Conservation (phyloP, 805 yeast species). For the Candida dajiaensis region DNA sequence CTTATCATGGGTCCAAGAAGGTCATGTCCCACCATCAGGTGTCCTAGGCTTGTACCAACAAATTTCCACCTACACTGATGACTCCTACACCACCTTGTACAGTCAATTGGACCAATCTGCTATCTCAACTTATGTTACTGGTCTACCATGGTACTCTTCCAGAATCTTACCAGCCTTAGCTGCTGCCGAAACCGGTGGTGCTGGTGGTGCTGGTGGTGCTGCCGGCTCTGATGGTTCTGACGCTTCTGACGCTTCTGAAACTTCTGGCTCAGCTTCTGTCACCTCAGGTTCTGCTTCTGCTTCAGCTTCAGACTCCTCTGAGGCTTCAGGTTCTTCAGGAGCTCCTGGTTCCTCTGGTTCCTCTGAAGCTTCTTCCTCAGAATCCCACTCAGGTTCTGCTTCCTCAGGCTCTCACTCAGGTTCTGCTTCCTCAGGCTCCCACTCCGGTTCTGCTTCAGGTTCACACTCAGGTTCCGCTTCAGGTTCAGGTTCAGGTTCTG, state of each 20-base stretch:
- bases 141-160: conserved; percentile 27
- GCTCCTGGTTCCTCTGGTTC: background rate
- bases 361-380: background rate
- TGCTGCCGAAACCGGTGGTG: conserved; percentile 12
- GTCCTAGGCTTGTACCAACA: conserved; percentile 24
- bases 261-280: background rate
- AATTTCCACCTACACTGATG: conserved; percentile 28
- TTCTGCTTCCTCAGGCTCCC: conserved; percentile 3
- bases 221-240: conserved; percentile 3
- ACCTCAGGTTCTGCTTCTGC: conserved; percentile 28
- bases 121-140: conserved; percentile 24
- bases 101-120: conserved; percentile 20
- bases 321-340: background rate
- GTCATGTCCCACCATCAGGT: conserved; percentile 25
- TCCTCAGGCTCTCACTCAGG: conserved; percentile 4
- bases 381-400: background rate
- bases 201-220: no score
- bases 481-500: conserved; percentile 1
- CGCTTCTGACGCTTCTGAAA: background rate
- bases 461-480: conserved; percentile 5
- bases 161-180: conserved; percentile 13
- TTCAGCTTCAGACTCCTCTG: conserved; percentile 57
- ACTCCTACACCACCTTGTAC: conserved; percentile 28
- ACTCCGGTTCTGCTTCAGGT: conserved; percentile 8
- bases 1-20: conserved; percentile 16